phyloP scores from a whole-genome alignment of 2,329 filamentous ascomycete species.

The Diplodia intermedia region DNA sequence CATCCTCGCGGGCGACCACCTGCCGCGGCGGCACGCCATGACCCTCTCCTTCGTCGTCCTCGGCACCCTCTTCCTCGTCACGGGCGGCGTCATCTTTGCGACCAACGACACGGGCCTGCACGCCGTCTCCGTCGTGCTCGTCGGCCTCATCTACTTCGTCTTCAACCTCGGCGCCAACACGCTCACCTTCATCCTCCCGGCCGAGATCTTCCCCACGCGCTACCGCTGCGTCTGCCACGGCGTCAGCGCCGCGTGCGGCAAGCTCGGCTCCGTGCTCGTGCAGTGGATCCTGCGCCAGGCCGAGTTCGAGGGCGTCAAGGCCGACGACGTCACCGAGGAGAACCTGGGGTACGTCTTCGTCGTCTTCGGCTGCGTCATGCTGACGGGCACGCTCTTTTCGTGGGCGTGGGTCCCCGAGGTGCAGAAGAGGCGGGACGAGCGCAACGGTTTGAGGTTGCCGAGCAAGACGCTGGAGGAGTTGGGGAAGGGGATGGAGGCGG shows the following conservation, averaged over 20 bases:
- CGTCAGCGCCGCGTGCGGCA: conserved; percentile 61
- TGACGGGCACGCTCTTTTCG: conserved; percentile 32
- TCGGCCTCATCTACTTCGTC: conserved; percentile 44
- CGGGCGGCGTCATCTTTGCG: conserved; percentile 43
- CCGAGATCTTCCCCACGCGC: conserved; percentile 63
- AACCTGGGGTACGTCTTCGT: conserved; percentile 32
- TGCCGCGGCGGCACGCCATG: conserved; percentile 44
- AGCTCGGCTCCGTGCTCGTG: conserved; percentile 58
- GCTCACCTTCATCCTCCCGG: conserved; percentile 56
- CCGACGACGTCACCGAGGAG: not conserved
- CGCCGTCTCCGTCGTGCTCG: conserved; percentile 42
- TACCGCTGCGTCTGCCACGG: conserved; percentile 63
- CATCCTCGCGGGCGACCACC: conserved; percentile 46
- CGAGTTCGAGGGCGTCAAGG: conserved; percentile 2
- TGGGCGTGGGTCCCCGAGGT: conserved; percentile 34
- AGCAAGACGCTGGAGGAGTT: conserved; percentile 33
- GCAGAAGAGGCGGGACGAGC: conserved; percentile 21
- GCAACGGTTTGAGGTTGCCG: conserved; percentile 16
- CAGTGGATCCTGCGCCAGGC: conserved; percentile 47
- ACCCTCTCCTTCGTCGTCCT: conserved; percentile 45
- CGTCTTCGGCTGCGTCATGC: conserved; percentile 34
- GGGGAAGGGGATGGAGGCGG: conserved; percentile 20
- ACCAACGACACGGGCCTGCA: conserved; percentile 39
- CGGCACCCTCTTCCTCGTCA: conserved; percentile 44
- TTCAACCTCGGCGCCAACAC: conserved; percentile 49